Evolutionary conservation across 2,329 filamentous ascomycete species (phyloP), one percentile per base, ranked within the genome.

Genomic region (Pseudonectria buxi): DNA sequence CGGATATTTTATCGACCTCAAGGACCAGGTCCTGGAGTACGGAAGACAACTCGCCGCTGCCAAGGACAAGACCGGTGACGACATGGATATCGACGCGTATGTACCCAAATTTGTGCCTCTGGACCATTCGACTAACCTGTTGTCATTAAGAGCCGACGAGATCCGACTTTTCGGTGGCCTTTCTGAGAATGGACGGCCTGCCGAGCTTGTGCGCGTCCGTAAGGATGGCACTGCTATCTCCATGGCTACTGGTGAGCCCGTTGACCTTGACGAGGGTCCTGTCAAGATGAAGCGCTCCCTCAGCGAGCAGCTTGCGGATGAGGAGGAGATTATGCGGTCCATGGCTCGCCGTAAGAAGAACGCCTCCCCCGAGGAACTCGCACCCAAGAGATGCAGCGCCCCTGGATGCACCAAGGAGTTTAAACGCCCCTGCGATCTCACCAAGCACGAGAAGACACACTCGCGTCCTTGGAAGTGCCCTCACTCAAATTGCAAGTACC

Each of bases 371-470:
- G 86, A 90, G 62, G 83, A 94, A 61, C 78, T 90, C 32, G 80
- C 86, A 31, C 83, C 78, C 37, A 81, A 90, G 64, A 78, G 78
- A 51, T 94, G 87, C 70, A 74, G 74, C 44, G 77, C 88, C 56
- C 69, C 70, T 5, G 76, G 77, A 27, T 96, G 90, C 66, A 80
- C 78, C 61, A 95, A 95, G 66, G 79, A 90, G 62, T 96, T 96
- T 69, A 94, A 92, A 65, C 82, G 92, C 43, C 87, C 87, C n/a
- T 96, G 92, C 63, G 92, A 98, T 60, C 70, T 96, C 40, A 95
- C 88, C 48, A 96, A 96, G 71, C 92, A 98, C 64, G 85, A 94
- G 67, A 98, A 96, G 72, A 96, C 90, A 0, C 92, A 98, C 62
- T 88, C 86, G 37, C 85, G 92, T 25, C 92, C 90, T 9, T 95